A percentile compares a stretch with the other conserved stretches of the same genome.
phyloP scores from a whole-genome alignment of 805 yeast genomes.

The Saccharomycodes ludwigii region DNA sequence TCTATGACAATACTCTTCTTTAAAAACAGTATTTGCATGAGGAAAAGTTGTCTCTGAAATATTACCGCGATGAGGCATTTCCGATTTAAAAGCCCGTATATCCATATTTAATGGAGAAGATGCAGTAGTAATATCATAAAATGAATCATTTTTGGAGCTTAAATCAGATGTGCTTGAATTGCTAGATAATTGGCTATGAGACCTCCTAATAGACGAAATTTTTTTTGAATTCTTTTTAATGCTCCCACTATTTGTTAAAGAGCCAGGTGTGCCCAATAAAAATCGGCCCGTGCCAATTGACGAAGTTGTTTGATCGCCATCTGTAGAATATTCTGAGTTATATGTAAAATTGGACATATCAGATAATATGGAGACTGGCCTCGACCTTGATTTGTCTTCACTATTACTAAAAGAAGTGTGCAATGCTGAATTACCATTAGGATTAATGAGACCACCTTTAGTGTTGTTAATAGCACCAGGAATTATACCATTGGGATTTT shows the following conservation, averaged over 20 bases:
- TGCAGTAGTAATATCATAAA: conserved; percentile 27
- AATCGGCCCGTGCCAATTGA: too few species aligned
- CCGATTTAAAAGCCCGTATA: conserved; percentile 10
- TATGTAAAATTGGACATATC: conserved; percentile 34
- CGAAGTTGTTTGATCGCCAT: conserved; percentile 11
- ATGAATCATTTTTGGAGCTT: conserved; percentile 28
- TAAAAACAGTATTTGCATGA: conserved; percentile 1
- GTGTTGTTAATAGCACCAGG: neutral
- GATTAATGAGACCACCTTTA: conserved; percentile 2
- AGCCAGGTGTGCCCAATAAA: conserved; percentile 1
- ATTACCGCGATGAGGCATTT: conserved; percentile 3
- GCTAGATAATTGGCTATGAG: conserved; percentile 25
- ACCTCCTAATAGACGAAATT: conserved; percentile 18
- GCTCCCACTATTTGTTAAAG: conserved; percentile 8
- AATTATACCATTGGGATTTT: too few species aligned
- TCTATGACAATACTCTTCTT: too few species aligned
- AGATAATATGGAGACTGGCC: conserved; percentile 42
- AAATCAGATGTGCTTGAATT: conserved; percentile 28
- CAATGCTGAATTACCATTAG: conserved; percentile 10
- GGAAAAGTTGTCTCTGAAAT: conserved; percentile 7
- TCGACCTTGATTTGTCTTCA: conserved; percentile 11
- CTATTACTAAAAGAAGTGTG: conserved; percentile 8
- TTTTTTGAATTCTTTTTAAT: conserved; percentile 11
- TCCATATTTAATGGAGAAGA: conserved; percentile 15
- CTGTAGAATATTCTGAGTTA: conserved; percentile 39